Percentiles rank a stretch among this genome's conserved stretches.
These are phyloP conservation scores for Waltergamsia citrina DNA, from an alignment of 2,329 filamentous ascomycete genomes.

Conservation along the genomic window DNA sequence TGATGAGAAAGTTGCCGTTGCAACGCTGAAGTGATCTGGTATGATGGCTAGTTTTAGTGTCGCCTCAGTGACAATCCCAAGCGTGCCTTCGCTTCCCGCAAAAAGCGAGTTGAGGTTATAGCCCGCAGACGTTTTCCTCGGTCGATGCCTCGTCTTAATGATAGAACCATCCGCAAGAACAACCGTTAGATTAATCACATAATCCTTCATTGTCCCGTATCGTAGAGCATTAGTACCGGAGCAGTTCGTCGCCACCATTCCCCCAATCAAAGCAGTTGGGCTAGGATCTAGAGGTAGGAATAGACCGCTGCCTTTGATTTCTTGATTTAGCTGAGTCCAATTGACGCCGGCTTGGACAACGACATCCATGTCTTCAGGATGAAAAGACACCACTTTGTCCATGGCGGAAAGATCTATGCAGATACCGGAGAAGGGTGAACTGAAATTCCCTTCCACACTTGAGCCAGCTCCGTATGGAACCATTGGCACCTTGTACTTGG, in stretches of 20 bases:
- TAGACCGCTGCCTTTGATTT: conserved; percentile 51
- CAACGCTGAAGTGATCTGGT: conserved; percentile 55
- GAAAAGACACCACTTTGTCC: conserved; percentile 54
- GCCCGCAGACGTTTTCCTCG: conserved; percentile 60
- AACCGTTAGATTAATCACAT: conserved; percentile 62
- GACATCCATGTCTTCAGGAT: conserved; percentile 62
- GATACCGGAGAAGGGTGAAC: conserved; percentile 56
- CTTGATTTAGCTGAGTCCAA: conserved; percentile 58
- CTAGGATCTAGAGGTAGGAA: conserved; percentile 65
- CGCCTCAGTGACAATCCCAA: conserved; percentile 62
- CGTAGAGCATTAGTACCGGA: conserved; percentile 50
- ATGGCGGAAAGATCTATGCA: conserved; percentile 62
- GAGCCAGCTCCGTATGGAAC: conserved; percentile 69
- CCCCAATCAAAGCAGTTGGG: conserved; percentile 47
- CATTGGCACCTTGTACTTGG: conserved; percentile 56
- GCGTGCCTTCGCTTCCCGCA: conserved; percentile 60
- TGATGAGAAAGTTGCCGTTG: conserved; percentile 49
- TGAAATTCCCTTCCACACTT: conserved; percentile 63
- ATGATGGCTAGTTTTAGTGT: conserved; percentile 59
- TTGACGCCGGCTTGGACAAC: conserved; percentile 60
- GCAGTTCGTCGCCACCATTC: conserved; percentile 60
- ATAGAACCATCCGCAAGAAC: conserved; percentile 57
- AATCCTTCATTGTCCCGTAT: conserved; percentile 71
- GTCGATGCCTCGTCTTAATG: conserved; percentile 58
- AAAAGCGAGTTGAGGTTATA: conserved; percentile 65